phyloP scores from a whole-genome alignment of 139 green algal genomes.

The Coelastrella sp. region DNA sequence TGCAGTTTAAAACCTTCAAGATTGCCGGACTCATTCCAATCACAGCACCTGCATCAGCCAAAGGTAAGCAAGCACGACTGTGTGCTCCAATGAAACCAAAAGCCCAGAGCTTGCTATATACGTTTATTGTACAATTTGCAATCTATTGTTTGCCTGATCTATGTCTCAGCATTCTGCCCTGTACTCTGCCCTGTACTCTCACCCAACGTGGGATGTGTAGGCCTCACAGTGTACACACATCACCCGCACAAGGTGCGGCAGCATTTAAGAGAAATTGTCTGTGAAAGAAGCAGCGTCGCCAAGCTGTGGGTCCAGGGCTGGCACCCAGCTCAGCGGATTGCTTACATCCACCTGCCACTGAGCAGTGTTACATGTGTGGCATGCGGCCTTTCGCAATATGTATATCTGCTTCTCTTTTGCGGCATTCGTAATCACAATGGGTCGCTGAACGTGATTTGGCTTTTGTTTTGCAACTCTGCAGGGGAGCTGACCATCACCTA shows the following conservation, averaged over 20 bases:
- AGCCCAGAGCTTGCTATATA: not conserved
- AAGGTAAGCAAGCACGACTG: constrained; percentile 47
- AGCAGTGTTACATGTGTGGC: too few relatives aligned
- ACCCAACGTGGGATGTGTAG: too few relatives aligned
- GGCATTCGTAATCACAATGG: not conserved
- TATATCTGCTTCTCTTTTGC: not conserved
- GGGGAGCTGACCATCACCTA: constrained; percentile 74
- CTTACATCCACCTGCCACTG: too few relatives aligned
- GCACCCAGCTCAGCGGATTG: too few relatives aligned
- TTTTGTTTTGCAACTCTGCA: constrained; percentile 24
- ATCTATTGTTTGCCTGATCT: not conserved
- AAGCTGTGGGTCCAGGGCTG: too few relatives aligned
- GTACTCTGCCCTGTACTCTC: too few relatives aligned
- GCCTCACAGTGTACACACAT: too few relatives aligned
- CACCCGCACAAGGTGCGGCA: too few relatives aligned
- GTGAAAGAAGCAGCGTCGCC: too few relatives aligned
- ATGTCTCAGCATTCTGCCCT: not conserved
- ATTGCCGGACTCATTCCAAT: constrained; percentile 80
- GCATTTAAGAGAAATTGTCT: too few relatives aligned
- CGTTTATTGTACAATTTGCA: not conserved
- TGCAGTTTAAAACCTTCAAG: constrained; percentile 88
- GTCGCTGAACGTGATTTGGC: not conserved
- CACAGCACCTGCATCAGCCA: constrained; percentile 72
- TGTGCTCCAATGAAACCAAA: not conserved
- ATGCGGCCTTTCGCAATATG: not conserved